phyloP scores from a whole-genome alignment of 2,329 filamentous ascomycete species.

The Monascus ruber region DNA sequence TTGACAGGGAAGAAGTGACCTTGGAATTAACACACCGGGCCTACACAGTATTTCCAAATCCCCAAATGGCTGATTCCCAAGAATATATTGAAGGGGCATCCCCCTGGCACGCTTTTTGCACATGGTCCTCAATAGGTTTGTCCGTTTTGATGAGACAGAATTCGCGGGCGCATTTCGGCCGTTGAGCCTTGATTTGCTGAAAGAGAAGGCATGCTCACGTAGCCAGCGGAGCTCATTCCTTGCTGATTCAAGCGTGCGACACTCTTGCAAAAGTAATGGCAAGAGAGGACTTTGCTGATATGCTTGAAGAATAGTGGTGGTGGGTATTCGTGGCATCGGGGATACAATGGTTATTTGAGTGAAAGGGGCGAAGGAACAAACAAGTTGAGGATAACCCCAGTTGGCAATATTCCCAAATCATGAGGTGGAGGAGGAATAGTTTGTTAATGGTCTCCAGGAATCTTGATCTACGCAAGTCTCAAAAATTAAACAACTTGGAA shows the following conservation, averaged over 20 bases:
- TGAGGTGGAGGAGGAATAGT: too few species aligned
- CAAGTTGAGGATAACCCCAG: too few species aligned
- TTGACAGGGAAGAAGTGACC: conserved; percentile 26
- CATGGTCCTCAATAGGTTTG: conserved; percentile 22
- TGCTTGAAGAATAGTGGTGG: conserved; percentile 25
- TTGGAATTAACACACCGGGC: conserved; percentile 73
- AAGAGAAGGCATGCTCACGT: conserved; percentile 23
- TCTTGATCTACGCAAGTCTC: too few species aligned
- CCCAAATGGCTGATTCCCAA: conserved; percentile 83
- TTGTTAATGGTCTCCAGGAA: too few species aligned
- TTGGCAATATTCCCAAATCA: too few species aligned
- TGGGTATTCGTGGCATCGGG: conserved; percentile 33
- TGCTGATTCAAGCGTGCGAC: conserved; percentile 33
- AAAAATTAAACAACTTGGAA: too few species aligned
- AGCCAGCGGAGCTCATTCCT: conserved; percentile 39
- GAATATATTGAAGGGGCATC: conserved; percentile 75
- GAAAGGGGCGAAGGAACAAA: too few species aligned
- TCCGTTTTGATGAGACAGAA: conserved; percentile 12
- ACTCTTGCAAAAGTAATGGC: conserved; percentile 31
- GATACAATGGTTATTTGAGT: too few species aligned
- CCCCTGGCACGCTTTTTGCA: conserved; percentile 43
- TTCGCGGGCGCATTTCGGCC: background rate
- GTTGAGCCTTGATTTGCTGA: conserved; percentile 1
- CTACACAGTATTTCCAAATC: conserved; percentile 65
- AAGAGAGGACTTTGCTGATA: conserved; percentile 25